These are phyloP conservation scores for Physcomitrellopsis africana DNA, from an alignment of 225 moss, liverwort and hornwort genomes.

Conservation along the genomic window DNA sequence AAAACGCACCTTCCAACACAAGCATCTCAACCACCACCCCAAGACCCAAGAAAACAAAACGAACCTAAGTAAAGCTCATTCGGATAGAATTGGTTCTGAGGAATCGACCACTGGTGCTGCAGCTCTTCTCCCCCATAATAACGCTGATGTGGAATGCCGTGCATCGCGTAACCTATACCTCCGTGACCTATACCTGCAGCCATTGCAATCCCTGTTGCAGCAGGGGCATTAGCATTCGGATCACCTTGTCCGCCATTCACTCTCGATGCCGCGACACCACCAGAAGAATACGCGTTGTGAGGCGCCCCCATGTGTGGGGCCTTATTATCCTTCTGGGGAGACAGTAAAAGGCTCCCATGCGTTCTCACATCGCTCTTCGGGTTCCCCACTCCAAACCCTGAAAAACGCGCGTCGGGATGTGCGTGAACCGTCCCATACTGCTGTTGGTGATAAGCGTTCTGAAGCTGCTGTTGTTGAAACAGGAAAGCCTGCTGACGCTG, in stretches of 20 bases:
- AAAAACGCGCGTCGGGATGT: constrained; percentile 40
- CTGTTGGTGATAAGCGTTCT: constrained; percentile 36
- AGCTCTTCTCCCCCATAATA: constrained; percentile 41
- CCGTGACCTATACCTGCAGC: constrained; percentile 46
- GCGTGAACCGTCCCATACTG: constrained; percentile 42
- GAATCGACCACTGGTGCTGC: constrained; percentile 41
- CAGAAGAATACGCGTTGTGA: constrained; percentile 32
- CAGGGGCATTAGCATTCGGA: constrained; percentile 29
- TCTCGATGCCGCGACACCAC: constrained; percentile 16
- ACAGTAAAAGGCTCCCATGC: constrained; percentile 40
- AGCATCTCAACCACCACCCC: constrained; percentile 4
- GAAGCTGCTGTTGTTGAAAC: constrained; percentile 52
- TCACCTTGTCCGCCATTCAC: constrained; percentile 29
- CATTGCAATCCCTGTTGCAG: constrained; percentile 54
- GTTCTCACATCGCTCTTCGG: constrained; percentile 38
- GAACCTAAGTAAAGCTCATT: constrained; percentile 34
- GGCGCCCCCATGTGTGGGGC: constrained; percentile 24
- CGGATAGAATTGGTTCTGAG: constrained; percentile 29
- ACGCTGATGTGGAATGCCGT: constrained; percentile 38
- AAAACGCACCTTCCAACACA: background rate
- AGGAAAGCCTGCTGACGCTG: constrained; percentile 50
- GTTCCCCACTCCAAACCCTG: constrained; percentile 41
- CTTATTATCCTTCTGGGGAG: constrained; percentile 52
- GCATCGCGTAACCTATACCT: constrained; percentile 45
- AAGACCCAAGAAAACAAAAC: background rate